Percentiles rank a stretch among this genome's conserved stretches.
phyloP scores from a whole-genome alignment of 1,284 basidiomycete genomes.

The Leccinum pachyderme region DNA sequence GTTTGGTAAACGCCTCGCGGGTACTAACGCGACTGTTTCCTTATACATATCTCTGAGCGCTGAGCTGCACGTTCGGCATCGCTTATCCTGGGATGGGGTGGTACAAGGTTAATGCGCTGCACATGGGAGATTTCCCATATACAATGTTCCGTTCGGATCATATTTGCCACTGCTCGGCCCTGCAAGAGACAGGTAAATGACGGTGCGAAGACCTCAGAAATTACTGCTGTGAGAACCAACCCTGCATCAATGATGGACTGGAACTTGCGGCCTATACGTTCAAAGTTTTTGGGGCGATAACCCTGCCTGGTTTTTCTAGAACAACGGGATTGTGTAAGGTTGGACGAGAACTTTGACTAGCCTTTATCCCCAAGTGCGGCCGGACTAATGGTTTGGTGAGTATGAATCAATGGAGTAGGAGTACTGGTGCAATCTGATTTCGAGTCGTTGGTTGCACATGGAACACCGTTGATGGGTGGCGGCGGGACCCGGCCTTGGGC shows the following conservation, averaged over 20 bases:
- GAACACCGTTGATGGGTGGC: neutral
- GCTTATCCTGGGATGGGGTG: neutral
- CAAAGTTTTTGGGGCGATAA: neutral
- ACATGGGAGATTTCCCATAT: conserved; percentile 4
- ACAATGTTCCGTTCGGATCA: conserved; percentile 9
- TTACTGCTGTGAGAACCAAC: neutral
- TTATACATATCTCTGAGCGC: neutral
- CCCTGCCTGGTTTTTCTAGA: neutral
- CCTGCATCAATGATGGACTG: neutral
- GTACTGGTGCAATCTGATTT: neutral
- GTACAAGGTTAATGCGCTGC: neutral
- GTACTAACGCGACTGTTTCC: neutral
- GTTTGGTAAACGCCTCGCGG: conserved; percentile 10
- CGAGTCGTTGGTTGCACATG: neutral
- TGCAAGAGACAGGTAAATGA: neutral
- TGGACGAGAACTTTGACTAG: neutral
- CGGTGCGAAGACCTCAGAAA: neutral
- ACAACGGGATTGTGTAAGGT: neutral
- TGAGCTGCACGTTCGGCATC: conserved; percentile 9
- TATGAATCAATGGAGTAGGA: neutral
- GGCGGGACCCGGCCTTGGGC: neutral
- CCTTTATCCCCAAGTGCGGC: neutral
- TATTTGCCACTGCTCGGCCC: conserved; percentile 4
- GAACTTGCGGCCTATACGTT: neutral
- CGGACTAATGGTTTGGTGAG: neutral